phyloP scores from a whole-genome alignment of 23 red algal species.

The Gracilaria domingensis region DNA sequence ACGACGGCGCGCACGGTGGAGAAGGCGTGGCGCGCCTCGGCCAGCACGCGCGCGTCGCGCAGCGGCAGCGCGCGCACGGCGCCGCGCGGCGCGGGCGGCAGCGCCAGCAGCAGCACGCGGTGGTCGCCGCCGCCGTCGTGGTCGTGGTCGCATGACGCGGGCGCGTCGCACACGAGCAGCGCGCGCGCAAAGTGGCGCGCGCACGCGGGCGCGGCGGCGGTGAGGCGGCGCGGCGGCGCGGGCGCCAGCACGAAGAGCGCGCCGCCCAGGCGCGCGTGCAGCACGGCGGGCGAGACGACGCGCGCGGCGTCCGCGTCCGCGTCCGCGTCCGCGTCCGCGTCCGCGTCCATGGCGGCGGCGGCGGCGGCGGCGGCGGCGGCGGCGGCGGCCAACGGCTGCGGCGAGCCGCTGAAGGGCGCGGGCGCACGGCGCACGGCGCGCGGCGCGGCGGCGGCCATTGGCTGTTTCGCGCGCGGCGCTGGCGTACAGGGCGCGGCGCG shows the following conservation, averaged over 20 bases:
- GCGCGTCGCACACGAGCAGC: not conserved
- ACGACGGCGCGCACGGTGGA: not conserved
- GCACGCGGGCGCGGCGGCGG: not conserved
- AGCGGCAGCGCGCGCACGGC: not conserved
- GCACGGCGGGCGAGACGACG: not conserved
- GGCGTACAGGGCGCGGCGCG: too few species aligned
- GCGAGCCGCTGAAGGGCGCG: too few species aligned
- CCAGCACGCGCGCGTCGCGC: not conserved
- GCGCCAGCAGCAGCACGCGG: not conserved
- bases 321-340: not conserved
- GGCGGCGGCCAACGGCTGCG: not conserved
- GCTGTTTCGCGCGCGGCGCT: too few species aligned
- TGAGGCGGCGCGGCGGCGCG: not conserved
- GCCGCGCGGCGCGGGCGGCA: not conserved
- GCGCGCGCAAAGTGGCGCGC: not conserved
- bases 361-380: not conserved
- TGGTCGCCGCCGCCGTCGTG: not conserved
- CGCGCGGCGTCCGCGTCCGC: not conserved
- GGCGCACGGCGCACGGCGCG: too few species aligned
- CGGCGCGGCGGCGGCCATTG: too few species aligned
- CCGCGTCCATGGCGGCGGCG: not conserved
- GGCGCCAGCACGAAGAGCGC: not conserved
- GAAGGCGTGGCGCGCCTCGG: not conserved
- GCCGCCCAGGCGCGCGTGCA: not conserved
- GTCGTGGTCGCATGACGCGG: not conserved